Base-by-base conservation (phyloP, 768 basidiomycete genomes). In the Phanerochaete sordida region DNA sequence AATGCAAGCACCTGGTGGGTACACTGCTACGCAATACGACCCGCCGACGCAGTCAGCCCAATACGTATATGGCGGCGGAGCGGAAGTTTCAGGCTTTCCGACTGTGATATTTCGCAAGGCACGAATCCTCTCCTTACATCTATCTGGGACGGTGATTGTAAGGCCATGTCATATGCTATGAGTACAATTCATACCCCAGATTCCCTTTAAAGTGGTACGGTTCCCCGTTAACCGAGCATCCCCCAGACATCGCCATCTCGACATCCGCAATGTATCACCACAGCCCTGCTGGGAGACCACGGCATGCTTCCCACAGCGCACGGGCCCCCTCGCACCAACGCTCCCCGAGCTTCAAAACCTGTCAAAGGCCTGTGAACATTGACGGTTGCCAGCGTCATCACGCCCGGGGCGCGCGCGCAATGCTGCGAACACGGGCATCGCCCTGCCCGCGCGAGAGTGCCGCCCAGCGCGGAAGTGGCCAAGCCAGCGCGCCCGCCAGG, bases 401-500 rank as follows among this genome's bases (percentile, higher is more conserved):
- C 5, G 6, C 44, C 44, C 44, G 44, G 44, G 19, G 19, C 23
- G 44, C 6, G 44, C 44, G 44, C 44, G 23, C 5, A 6, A 24
- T 48, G 23, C 13, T 12, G 24, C 47, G 24, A 48, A 26, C 23
- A 48, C 9, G 39, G 39, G 4, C 11, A 43, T 43, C 39, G 39
- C 39, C 39, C 19, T 43, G 39, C 39, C 19, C 19, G 33, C 33
- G 33, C 33, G 13, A 35, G 33, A 35, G 23, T n/a, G 30, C 51
- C 51, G 51, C 51, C 51, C n/a, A 33, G 31, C 30, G n/a, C 51
- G 51, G 51, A 53, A n/a, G n/a, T n/a, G 30, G 51, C 23, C 51
- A 35, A 8, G 33, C 31, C 11, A 15, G 7, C 33, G 33, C 33
- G 13, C 6, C 33, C 6, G 33, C 33, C 33, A 35, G 13, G 33